A percentile compares a stretch with the other conserved stretches of the same genome.
These are phyloP conservation scores for Omphalotus guepiniiformis DNA, from an alignment of 768 basidiomycete genomes.

Conservation along the genomic window DNA sequence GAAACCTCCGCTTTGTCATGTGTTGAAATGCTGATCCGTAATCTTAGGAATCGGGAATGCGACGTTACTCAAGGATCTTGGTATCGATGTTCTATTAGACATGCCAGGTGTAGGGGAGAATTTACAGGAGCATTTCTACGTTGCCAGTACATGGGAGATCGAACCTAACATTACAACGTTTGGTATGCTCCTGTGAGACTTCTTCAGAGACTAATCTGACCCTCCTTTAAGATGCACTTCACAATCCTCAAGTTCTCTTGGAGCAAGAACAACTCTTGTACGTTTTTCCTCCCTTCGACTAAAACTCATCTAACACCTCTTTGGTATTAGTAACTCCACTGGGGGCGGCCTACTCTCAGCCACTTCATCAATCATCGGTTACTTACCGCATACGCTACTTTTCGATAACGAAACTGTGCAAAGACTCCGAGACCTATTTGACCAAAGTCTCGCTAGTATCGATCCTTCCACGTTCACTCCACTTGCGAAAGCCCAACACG, in stretches of 20 bases:
- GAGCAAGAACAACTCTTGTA: neutral
- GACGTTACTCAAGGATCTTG: neutral
- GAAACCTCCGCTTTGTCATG: neutral
- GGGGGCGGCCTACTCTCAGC: neutral
- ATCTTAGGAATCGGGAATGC: slow-evolving; percentile 1
- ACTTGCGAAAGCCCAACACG: neutral
- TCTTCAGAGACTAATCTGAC: neutral
- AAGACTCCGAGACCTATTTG: neutral
- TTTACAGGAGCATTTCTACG: slow-evolving; percentile 2
- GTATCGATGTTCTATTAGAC: neutral
- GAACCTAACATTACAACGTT: slow-evolving; percentile 1
- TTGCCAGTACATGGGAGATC: neutral
- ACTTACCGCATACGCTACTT: neutral
- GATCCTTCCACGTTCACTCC: neutral
- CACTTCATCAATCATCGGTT: neutral
- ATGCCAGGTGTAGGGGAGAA: slow-evolving; percentile 1
- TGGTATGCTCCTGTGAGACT: neutral
- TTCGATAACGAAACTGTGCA: neutral
- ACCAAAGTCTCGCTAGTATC: neutral
- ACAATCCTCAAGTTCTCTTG: neutral
- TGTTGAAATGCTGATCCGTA: neutral
- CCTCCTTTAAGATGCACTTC: neutral
- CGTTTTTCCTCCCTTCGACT: neutral
- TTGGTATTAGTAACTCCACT: neutral
- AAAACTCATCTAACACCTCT: neutral